These are phyloP conservation scores for Cucumis cinereus DNA, from an alignment of 306 rosid species.

Conservation along the genomic window DNA sequence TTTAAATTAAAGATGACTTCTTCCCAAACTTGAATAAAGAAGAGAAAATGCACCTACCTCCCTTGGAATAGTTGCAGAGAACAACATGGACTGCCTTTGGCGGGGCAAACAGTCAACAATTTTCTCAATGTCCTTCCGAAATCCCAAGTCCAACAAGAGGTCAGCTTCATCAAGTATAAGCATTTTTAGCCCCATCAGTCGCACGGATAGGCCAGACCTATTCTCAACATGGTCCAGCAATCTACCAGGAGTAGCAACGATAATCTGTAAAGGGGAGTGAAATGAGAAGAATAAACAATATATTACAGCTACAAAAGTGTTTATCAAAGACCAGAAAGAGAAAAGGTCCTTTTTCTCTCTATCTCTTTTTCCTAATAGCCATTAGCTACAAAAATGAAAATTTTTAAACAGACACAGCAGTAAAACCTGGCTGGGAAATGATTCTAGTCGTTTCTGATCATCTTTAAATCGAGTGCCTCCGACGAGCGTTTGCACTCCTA, in stretches of 20 bases:
- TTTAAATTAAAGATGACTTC: background rate
- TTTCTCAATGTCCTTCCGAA: conserved; percentile 82
- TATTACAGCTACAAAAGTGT: background rate
- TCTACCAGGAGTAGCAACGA: conserved; percentile 95
- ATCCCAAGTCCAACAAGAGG: conserved; percentile 79
- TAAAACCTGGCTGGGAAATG: conserved; percentile 78
- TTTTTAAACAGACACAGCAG: conserved; percentile 6
- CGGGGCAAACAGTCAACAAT: conserved; percentile 94
- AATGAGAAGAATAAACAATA: background rate
- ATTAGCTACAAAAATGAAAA: background rate
- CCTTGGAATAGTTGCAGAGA: conserved; percentile 87
- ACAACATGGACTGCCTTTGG: conserved; percentile 64
- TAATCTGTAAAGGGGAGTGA: conserved; percentile 39
- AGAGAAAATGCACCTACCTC: conserved; percentile 44
- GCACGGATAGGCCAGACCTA: conserved; percentile 65
- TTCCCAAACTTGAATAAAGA: background rate
- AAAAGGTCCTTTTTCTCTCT: background rate
- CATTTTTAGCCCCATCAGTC: conserved; percentile 80
- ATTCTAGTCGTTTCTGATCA: conserved; percentile 75
- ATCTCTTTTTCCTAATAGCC: background rate
- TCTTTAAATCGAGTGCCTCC: conserved; percentile 88
- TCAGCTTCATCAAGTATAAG: conserved; percentile 92
- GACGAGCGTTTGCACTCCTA: conserved; percentile 78
- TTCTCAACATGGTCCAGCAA: conserved; percentile 87
- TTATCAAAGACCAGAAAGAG: background rate